These are phyloP conservation scores for Ascochyta koolunga DNA, from an alignment of 2,329 filamentous ascomycete species.

Conservation along the genomic window DNA sequence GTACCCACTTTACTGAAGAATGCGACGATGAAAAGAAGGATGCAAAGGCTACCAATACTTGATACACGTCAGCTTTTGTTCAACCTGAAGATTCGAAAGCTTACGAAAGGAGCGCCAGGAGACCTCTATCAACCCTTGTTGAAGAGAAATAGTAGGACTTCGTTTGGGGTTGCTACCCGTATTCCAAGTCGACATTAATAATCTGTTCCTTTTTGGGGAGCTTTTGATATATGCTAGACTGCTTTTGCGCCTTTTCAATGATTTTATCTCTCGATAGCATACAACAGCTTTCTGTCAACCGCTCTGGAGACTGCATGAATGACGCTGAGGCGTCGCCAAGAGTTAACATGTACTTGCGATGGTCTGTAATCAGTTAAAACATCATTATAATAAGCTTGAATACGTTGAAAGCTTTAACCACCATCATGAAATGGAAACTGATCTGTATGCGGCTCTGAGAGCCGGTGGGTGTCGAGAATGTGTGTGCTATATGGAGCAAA, in stretches of 20 bases:
- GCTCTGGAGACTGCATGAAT: slow-evolving; percentile 21
- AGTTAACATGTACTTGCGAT: slow-evolving; percentile 21
- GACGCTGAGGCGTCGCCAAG: slow-evolving; percentile 25
- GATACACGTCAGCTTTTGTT: no score
- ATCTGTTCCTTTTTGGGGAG: no score
- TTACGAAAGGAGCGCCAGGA: no score
- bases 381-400: slow-evolving; percentile 25
- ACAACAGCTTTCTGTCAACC: slow-evolving; percentile 7
- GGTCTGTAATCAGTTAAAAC: slow-evolving; percentile 12
- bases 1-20: no score
- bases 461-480: slow-evolving; percentile 3
- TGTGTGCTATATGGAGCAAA: slow-evolving; percentile 8
- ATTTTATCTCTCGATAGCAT: background rate
- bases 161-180: no score
- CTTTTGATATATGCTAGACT: no score
- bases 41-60: no score
- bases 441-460: slow-evolving; percentile 21
- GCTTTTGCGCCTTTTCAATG: background rate
- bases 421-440: slow-evolving; percentile 21
- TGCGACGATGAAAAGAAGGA: no score
- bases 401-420: slow-evolving; percentile 26
- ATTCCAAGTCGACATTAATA: no score
- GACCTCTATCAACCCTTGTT: no score
- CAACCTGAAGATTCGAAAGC: no score
- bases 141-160: no score